Percentiles rank a stretch among this genome's conserved stretches.
Conservation (phyloP, 2,329 filamentous ascomycete genomes). For the Arthroderma uncinatum region DNA sequence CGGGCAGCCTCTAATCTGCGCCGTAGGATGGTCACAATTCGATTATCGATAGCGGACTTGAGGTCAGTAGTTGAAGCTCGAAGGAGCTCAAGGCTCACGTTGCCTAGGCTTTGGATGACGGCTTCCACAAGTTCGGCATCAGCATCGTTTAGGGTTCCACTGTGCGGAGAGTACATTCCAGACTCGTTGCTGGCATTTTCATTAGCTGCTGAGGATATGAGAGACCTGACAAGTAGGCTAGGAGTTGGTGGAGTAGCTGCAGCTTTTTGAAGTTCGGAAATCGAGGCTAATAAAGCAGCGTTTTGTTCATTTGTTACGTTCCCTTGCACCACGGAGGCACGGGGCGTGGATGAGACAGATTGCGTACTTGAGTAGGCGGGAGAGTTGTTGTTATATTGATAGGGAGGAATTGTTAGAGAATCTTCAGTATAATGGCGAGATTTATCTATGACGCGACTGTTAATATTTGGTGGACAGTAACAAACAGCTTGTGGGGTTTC, state of each 20-base stretch:
- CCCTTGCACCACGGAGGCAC: not conserved
- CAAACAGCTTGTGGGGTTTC: not conserved
- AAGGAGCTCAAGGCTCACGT: constrained; percentile 43
- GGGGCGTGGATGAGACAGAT: constrained; percentile 3
- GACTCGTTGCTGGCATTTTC: constrained; percentile 4
- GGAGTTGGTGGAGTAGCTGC: not conserved
- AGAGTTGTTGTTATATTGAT: not conserved
- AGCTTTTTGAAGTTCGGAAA: not conserved
- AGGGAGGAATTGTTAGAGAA: not conserved
- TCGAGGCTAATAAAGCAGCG: constrained; percentile 1
- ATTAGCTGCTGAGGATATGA: constrained; percentile 5
- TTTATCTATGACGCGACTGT: not conserved
- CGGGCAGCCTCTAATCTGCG: constrained; percentile 64
- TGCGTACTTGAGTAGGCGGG: not conserved
- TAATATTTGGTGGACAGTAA: constrained; percentile 7
- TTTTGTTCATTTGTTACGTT: not conserved
- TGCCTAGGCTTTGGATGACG: constrained; percentile 40
- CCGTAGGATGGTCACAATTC: constrained; percentile 52
- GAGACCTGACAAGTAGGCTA: constrained; percentile 2
- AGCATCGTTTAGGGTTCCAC: constrained; percentile 38
- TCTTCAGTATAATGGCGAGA: constrained; percentile 17
- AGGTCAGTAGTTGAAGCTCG: constrained; percentile 29
- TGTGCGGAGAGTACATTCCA: constrained; percentile 24
- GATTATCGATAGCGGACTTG: constrained; percentile 43
- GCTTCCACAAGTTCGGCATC: constrained; percentile 48